These are phyloP conservation scores for Amanita pallidorosea DNA, from an alignment of 768 basidiomycete species.

Conservation along the genomic window DNA sequence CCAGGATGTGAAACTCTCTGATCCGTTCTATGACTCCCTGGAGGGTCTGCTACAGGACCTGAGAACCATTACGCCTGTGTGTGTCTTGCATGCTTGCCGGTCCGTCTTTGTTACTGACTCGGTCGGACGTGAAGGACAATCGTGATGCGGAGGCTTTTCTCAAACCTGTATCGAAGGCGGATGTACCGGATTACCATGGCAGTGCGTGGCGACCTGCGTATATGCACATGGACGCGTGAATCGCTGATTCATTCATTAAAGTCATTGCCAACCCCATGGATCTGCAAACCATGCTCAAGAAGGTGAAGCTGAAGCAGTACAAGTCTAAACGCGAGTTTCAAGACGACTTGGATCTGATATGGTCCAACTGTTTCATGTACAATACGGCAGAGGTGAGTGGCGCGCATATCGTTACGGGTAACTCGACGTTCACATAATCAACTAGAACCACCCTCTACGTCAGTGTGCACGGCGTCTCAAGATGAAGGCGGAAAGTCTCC, in stretches of 20 bases:
- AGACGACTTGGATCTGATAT: conserved; percentile 91
- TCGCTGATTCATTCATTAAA: conserved; percentile 19
- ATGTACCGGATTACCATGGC: conserved; percentile 91
- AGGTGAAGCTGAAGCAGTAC: conserved; percentile 86
- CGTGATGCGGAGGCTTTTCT: conserved; percentile 90
- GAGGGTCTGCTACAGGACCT: conserved; percentile 85
- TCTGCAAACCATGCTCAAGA: conserved; percentile 83
- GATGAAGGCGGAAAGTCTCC: conserved; percentile 74
- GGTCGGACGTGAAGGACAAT: conserved; percentile 44
- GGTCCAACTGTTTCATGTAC: conserved; percentile 91
- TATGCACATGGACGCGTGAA: background rate
- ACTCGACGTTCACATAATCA: background rate
- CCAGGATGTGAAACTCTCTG: conserved; percentile 62
- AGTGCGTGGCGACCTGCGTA: conserved; percentile 34
- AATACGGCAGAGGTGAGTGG: conserved; percentile 81
- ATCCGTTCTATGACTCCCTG: conserved; percentile 89
- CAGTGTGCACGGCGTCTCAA: conserved; percentile 72
- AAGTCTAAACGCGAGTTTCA: conserved; percentile 92
- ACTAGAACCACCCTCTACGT: conserved; percentile 80
- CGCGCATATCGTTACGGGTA: background rate
- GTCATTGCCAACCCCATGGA: conserved; percentile 97
- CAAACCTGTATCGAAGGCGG: conserved; percentile 82
- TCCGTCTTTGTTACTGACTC: conserved; percentile 16
- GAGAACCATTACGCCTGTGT: conserved; percentile 60
- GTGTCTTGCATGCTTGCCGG: conserved; percentile 18